A percentile compares a stretch with the other conserved stretches of the same genome.
Evolutionary conservation across 345 rosid species (phyloP).

Genomic region (Erysimum cheiranthoides): DNA sequence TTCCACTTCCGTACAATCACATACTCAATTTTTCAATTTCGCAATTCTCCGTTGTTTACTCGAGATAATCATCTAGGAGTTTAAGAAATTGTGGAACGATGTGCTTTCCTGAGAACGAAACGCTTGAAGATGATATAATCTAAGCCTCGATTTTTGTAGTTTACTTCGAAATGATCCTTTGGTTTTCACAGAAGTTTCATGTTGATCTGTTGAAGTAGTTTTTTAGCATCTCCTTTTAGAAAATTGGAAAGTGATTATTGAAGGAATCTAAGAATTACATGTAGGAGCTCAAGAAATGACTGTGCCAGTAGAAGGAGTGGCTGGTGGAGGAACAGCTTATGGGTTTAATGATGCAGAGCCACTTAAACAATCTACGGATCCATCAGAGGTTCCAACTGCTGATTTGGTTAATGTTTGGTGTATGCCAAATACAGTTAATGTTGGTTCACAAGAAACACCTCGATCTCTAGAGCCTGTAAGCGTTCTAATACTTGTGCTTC

Average conservation of each 20-base stretch:
- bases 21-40: not conserved
- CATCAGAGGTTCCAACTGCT: conserved; percentile 66
- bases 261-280: not conserved
- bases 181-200: not conserved
- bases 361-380: conserved; percentile 63
- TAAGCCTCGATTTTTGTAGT: not conserved
- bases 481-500: conserved; percentile 4
- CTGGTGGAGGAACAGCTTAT: conserved; percentile 98
- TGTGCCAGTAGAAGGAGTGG: conserved; percentile 91
- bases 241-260: no score
- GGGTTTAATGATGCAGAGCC: conserved; percentile 79
- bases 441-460: conserved; percentile 87
- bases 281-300: conserved; percentile 38
- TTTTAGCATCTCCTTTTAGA: no score
- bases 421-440: conserved; percentile 83
- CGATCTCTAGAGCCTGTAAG: conserved; percentile 81
- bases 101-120: conserved; percentile 5
- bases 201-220: no score
- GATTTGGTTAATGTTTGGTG: conserved; percentile 87
- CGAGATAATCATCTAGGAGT: not conserved
- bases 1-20: conserved; percentile 7
- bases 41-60: conserved; percentile 14
- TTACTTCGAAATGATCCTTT: conserved; percentile 3
- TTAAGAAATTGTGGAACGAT: not conserved
- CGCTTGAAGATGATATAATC: not conserved